These are phyloP conservation scores for Neltuma alba DNA, from an alignment of 306 rosid species.

Conservation along the genomic window DNA sequence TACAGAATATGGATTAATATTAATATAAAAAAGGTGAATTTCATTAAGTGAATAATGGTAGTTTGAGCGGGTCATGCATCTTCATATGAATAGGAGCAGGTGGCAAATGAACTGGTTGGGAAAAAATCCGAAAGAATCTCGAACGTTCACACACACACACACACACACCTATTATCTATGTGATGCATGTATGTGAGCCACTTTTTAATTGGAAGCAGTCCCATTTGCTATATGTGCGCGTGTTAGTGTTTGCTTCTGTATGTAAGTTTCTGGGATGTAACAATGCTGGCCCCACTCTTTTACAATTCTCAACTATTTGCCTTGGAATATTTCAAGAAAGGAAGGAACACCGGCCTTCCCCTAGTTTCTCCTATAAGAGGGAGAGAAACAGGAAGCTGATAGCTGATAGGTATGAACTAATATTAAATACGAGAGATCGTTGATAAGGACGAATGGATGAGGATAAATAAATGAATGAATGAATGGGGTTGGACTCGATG, in stretches of 20 bases:
- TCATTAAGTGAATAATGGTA: neutral
- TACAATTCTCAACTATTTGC: neutral
- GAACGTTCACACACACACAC: constrained; percentile 23
- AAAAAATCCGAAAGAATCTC: neutral
- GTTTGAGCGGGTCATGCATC: neutral
- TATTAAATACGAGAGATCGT: neutral
- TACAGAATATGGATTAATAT: neutral
- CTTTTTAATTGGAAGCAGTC: neutral
- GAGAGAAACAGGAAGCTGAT: neutral
- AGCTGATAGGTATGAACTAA: neutral
- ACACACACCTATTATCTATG: neutral
- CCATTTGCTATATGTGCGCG: no score
- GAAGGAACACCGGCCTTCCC: neutral
- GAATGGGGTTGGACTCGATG: neutral
- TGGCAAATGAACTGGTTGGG: neutral
- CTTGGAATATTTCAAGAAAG: neutral
- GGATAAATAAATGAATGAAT: no score
- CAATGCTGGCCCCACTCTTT: neutral
- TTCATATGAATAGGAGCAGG: neutral
- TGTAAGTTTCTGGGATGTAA: neutral
- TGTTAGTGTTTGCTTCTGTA: no score
- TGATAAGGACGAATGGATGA: neutral
- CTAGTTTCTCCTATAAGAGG: neutral
- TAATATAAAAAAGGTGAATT: neutral
- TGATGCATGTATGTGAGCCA: neutral